Evolutionary conservation across 352 stramenopile genomes (phyloP).

Genomic region (Achlya hypogyna): DNA sequence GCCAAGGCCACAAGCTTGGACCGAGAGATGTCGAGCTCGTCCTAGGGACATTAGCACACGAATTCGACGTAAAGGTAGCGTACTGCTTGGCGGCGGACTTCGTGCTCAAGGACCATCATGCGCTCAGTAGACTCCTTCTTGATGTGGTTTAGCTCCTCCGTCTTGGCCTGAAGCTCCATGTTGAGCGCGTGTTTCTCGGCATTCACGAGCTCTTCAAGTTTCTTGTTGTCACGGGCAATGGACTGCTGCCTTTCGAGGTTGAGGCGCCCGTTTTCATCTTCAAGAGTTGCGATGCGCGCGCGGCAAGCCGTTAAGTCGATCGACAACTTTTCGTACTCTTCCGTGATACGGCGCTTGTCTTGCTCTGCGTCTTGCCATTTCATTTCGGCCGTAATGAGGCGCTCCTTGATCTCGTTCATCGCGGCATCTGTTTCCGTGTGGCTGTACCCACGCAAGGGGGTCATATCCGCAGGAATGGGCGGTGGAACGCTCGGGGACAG

Average conservation of each 20-base stretch:
- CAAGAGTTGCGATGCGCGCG: slow-evolving; percentile 36
- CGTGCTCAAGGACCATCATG: slow-evolving; percentile 72
- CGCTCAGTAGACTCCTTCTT: slow-evolving; percentile 69
- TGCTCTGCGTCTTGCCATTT: slow-evolving; percentile 64
- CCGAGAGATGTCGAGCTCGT: slow-evolving; percentile 80
- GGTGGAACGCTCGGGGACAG: not conserved
- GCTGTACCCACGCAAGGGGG: slow-evolving; percentile 12
- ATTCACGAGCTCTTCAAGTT: slow-evolving; percentile 82
- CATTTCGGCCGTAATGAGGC: slow-evolving; percentile 41
- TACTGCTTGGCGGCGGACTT: slow-evolving; percentile 66
- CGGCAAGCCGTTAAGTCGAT: slow-evolving; percentile 39
- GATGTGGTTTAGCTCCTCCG: slow-evolving; percentile 54
- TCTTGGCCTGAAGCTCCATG: slow-evolving; percentile 69
- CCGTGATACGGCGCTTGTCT: slow-evolving; percentile 64
- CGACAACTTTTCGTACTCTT: slow-evolving; percentile 52
- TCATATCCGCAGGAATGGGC: not conserved
- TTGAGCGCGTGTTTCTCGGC: slow-evolving; percentile 66
- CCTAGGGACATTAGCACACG: slow-evolving; percentile 13
- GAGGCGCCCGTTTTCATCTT: slow-evolving; percentile 63
- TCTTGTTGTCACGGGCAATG: slow-evolving; percentile 76
- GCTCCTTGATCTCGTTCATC: slow-evolving; percentile 11
- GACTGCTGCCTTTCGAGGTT: slow-evolving; percentile 60
- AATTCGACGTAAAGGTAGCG: not conserved
- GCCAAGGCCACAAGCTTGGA: slow-evolving; percentile 71
- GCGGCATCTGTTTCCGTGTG: not conserved